Evolutionary conservation across 108 stramenopile species (phyloP), one percentile per base, ranked within the genome.

Genomic region (Cyclostephanos invisitatus): DNA sequence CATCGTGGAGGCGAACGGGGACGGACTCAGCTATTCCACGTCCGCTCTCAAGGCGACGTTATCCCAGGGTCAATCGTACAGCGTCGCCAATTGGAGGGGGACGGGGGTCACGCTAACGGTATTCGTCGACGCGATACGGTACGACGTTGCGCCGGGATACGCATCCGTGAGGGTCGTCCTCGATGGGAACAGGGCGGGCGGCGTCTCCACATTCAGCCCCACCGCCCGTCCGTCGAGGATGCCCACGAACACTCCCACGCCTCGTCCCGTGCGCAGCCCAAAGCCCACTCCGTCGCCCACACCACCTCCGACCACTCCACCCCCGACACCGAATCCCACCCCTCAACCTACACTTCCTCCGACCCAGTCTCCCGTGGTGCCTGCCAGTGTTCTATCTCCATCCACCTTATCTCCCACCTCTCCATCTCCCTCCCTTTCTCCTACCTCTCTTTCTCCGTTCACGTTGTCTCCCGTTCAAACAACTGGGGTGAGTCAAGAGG

Each of bases 11-110:
- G 68, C 60, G 27, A 64, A 70, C 10, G 17, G 17, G 5, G 64
- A 70, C 35, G 76, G 76, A 11, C 21, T 25, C 3, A 35, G 40
- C 1, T 77, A 77, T 25, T 70, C 76, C 29, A 46, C 28, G 38
- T 64, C 62, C 22, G n/a, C 24, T 37, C 35, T 77, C 12, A 36
- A 29, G 35, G 56, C 69, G n/a, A 40, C 46, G 12, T 58, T 77
- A 55, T 3, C 17, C 0, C 40, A 38, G 25, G 76, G 64, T 32
- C n/a, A 21, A 29, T 49, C 60, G 9, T 62, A 58, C 48, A 50
- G 38, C 2, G 37, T 71, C 0, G 20, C 44, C 15, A 65, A 77
- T 24, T 77, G 70, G 69, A 27, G 56, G 17, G 51, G 54, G 25
- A 38, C 50, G 22, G 55, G 56, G 1, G 48, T 50, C 3, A 65